Evolutionary conservation across 1,284 basidiomycete genomes (phyloP).

Genomic region (Testicularia cyperi): DNA sequence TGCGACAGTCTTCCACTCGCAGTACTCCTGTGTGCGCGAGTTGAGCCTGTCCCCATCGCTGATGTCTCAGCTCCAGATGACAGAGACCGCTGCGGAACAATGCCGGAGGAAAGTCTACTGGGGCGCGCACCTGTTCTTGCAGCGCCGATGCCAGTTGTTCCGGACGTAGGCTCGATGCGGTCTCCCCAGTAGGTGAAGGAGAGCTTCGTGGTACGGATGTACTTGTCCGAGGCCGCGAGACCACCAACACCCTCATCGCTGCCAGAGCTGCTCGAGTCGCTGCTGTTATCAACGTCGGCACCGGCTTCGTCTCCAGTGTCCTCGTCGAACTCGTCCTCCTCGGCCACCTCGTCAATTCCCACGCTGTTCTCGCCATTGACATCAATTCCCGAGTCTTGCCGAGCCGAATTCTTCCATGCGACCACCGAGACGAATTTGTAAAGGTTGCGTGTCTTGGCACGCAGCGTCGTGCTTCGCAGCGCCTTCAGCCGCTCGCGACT

Average conservation of each 20-base stretch:
- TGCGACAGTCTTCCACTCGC: too few species aligned
- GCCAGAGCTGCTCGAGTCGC: slow-evolving; percentile 14
- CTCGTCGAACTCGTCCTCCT: slow-evolving; percentile 30
- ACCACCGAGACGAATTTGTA: slow-evolving; percentile 49
- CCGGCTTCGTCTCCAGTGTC: slow-evolving; percentile 17
- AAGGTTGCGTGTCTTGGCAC: slow-evolving; percentile 50
- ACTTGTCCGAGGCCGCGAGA: slow-evolving; percentile 27
- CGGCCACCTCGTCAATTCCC: slow-evolving; percentile 32
- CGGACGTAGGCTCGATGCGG: slow-evolving; percentile 38
- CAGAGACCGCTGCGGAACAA: too few species aligned
- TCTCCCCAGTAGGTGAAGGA: slow-evolving; percentile 53
- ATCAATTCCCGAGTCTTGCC: too few species aligned
- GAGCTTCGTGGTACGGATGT: slow-evolving; percentile 45
- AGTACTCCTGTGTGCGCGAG: too few species aligned
- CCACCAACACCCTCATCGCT: slow-evolving; percentile 37
- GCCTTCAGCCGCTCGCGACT: slow-evolving; percentile 50
- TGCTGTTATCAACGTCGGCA: slow-evolving; percentile 9
- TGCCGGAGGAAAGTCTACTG: too few species aligned
- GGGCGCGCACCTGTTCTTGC: too few species aligned
- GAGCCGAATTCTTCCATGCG: slow-evolving; percentile 32
- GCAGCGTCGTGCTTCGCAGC: slow-evolving; percentile 43
- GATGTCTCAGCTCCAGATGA: too few species aligned
- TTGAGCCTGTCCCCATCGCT: too few species aligned
- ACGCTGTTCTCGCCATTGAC: slow-evolving; percentile 1
- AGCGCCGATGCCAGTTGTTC: too few species aligned